These are phyloP conservation scores for Malus hybrid DNA, from an alignment of 331 rosid genomes.

Conservation along the genomic window DNA sequence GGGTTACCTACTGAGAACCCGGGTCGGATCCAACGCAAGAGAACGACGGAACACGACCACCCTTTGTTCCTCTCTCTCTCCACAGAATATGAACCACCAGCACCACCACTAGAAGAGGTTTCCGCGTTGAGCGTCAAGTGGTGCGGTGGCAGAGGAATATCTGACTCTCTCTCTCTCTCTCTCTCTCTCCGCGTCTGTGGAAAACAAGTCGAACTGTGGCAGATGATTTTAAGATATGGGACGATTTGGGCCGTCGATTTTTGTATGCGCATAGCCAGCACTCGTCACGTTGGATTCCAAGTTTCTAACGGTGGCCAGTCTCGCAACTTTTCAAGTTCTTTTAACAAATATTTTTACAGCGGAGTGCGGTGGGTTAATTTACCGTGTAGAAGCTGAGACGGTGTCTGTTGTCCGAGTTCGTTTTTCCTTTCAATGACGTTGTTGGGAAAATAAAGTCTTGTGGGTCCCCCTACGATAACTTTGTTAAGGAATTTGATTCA, in stretches of 20 bases:
- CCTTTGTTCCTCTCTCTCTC: not conserved
- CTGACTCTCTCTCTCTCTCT: too few species aligned
- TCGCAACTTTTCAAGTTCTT: conserved; percentile 16
- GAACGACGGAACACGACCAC: not conserved
- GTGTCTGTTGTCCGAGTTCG: too few species aligned
- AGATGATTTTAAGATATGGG: not conserved
- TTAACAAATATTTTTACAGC: not conserved
- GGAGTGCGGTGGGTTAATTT: too few species aligned
- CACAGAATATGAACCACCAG: not conserved
- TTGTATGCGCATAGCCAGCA: not conserved
- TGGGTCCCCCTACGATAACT: too few species aligned
- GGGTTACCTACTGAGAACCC: not conserved
- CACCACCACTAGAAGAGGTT: not conserved
- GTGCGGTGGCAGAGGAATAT: not conserved
- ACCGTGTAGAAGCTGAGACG: too few species aligned
- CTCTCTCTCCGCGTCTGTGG: not conserved
- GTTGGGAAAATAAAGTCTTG: too few species aligned
- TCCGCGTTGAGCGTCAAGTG: not conserved
- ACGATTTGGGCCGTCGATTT: conserved; percentile 35
- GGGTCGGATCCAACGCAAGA: conserved; percentile 10
- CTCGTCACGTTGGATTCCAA: conserved; percentile 33
- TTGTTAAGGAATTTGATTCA: too few species aligned
- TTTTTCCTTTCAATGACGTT: too few species aligned
- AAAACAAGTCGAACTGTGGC: not conserved
- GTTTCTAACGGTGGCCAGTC: conserved; percentile 20